Base-by-base conservation (phyloP, 768 basidiomycete genomes). In the Lentinula sp. region DNA sequence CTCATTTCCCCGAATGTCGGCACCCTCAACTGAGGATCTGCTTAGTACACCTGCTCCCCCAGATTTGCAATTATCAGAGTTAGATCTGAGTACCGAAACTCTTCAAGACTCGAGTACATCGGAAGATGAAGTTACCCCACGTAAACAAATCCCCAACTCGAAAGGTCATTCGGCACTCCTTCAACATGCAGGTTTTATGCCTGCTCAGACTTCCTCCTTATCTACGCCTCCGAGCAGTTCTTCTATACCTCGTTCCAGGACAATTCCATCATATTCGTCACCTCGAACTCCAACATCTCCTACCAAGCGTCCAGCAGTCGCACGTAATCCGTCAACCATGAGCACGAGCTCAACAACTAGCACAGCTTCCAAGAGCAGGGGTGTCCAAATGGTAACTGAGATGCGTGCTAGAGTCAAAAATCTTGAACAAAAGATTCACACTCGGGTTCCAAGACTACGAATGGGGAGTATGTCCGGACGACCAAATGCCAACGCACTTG, bases 341-440 rank as follows among this genome's bases (percentile, higher is more conserved):
- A 75, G 74, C 45, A 77, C 77, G 33, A 75, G 73, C 53, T 75
- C 79, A 13, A 75, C 70, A 42, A 69, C 76, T 23, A 79, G 79
- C 58, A 81, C 81, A 3, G 74, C 82, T 12, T 81, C 89, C 4
- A 89, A 80, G 76, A 92, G 82, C 70, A 89, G 86, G 70, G 92
- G 91, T 32, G 90, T 93, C 3, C 91, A 94, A 68, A 94, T 95
- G 93, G 91, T 93, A 5, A 88, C 90, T 23, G 93, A 94, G 70
- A 92, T 95, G 88, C 85, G 93, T 45, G 91, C 90, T 42, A 82
- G 89, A 56, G 91, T 94, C 35, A 85, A 79, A 68, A 89, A 87
- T 66, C 74, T 94, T 42, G 90, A 93, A 67, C 90, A 91, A 74
- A 91, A 89, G 73, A 90, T 94, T 49, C 90, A 93, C 67, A 91